Base-by-base conservation (phyloP, 768 basidiomycete genomes). In the Xerocomellus amylosporus region DNA sequence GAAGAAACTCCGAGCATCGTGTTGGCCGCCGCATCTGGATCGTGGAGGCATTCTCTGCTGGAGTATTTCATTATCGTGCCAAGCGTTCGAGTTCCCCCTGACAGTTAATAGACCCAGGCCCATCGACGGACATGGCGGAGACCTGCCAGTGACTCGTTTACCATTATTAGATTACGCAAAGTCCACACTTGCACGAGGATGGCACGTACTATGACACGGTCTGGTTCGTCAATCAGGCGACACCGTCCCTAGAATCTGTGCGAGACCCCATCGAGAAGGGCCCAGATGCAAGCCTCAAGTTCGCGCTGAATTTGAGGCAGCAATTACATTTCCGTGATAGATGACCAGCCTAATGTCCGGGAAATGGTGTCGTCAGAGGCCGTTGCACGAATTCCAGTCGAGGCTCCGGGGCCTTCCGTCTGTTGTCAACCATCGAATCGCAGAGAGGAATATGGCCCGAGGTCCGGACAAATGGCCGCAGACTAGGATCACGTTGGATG, bases 1-100 rank as follows among this genome's bases (percentile, higher is more conserved):
- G n/a, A n/a, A 46, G 53, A 28, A 45, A 34, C 37, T 20, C 48
- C 40, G 45, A n/a, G 20, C 46, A 44, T 59, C 58, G 8, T 53
- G 50, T 26, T 34, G 30, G 17, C 34, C 40, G 17, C 34, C 40
- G 12, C 26, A 10, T 30, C 30, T 30, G 30, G 30, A 10, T 30
- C 33, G 20, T 33, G 30, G 22, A 10, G 22, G 28, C 12, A 45
- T 39, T 37, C 31, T 33, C 22, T 34, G 8, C 5, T 24, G 33
- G 36, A 20, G 46, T 15, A 14, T 26, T 51, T 22, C 48, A 51
- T 40, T 12, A 33, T 40, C 8, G 20, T 40, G 26, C 12, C 28
- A 42, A 40, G 47, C 8, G 9, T 31, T 42, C 28, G 34, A 19
- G 12, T 51, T 39, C 19, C 15, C 41, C 28, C 30, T 31, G 1